A percentile compares a stretch with the other conserved stretches of the same genome.
Conservation (phyloP, 768 basidiomycete genomes). For the Leccinum boreale region DNA sequence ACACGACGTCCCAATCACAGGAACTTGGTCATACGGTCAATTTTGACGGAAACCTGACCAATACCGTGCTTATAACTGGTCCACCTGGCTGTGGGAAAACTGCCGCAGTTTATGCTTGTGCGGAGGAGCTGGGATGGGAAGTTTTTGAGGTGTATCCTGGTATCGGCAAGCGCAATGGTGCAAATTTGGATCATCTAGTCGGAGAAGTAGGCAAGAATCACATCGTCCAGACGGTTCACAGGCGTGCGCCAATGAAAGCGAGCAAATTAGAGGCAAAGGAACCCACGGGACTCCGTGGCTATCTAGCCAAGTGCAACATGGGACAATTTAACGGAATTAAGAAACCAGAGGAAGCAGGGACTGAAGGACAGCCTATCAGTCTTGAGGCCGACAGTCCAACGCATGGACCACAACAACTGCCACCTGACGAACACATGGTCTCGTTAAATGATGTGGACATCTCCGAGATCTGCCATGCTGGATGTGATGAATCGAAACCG, state of each 20-base stretch:
- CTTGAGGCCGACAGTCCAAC: constrained; percentile 14
- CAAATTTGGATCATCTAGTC: constrained; percentile 73
- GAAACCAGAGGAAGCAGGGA: constrained; percentile 11
- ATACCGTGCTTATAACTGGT: constrained; percentile 83
- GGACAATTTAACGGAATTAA: neutral
- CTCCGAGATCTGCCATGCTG: neutral
- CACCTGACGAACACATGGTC: constrained; percentile 3
- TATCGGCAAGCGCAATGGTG: constrained; percentile 82
- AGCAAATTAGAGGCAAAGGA: constrained; percentile 7
- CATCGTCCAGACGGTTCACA: constrained; percentile 48
- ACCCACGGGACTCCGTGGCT: constrained; percentile 11
- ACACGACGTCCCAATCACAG: constrained; percentile 9
- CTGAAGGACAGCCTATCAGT: constrained; percentile 19
- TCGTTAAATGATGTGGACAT: constrained; percentile 1
- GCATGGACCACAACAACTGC: neutral
- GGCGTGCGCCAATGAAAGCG: constrained; percentile 4
- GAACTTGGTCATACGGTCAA: constrained; percentile 10
- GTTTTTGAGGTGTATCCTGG: constrained; percentile 97
- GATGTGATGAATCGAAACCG: constrained; percentile 17
- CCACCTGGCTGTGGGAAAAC: constrained; percentile 89
- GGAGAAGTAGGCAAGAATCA: constrained; percentile 97
- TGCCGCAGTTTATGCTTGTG: constrained; percentile 89
- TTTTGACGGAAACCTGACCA: constrained; percentile 58
- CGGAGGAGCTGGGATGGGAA: constrained; percentile 91
- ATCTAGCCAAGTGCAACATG: constrained; percentile 14